These are phyloP conservation scores for Globisporangium echinulatum DNA, from an alignment of 352 stramenopile genomes.

Conservation along the genomic window DNA sequence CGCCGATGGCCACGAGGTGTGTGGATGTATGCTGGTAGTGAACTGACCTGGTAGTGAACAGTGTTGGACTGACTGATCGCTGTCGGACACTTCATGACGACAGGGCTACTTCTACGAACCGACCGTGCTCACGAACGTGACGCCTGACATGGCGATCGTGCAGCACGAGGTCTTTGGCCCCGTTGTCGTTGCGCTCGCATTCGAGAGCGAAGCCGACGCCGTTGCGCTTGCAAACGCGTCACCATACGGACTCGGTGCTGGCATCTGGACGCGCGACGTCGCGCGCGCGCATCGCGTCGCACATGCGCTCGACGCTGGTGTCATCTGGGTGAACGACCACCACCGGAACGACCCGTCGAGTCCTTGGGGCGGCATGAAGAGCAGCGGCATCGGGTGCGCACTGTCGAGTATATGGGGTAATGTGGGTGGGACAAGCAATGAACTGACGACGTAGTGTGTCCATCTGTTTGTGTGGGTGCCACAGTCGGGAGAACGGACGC, in stretches of 20 bases:
- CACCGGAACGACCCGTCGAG: constrained; percentile 50
- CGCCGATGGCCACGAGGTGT: too few relatives aligned
- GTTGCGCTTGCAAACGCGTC: constrained; percentile 75
- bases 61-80: not conserved
- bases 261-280: constrained; percentile 83
- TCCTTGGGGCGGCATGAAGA: constrained; percentile 68
- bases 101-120: constrained; percentile 89
- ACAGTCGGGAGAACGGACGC: constrained; percentile 81
- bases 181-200: constrained; percentile 49
- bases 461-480: not conserved
- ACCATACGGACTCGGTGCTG: constrained; percentile 74
- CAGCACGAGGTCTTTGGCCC: constrained; percentile 87
- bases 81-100: not conserved
- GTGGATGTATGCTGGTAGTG: too few relatives aligned
- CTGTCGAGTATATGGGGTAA: not conserved
- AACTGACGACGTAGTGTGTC: constrained; percentile 1
- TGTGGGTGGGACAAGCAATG: not conserved
- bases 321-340: constrained; percentile 89
- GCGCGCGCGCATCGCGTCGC: constrained; percentile 74
- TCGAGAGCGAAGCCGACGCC: constrained; percentile 63
- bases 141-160: constrained; percentile 67
- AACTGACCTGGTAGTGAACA: too few relatives aligned
- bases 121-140: constrained; percentile 83
- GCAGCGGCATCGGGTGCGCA: constrained; percentile 51
- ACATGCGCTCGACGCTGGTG: constrained; percentile 78